Percentiles rank a stretch among this genome's conserved stretches.
phyloP scores from a whole-genome alignment of 306 rosid genomes.

The Vicia faba region DNA sequence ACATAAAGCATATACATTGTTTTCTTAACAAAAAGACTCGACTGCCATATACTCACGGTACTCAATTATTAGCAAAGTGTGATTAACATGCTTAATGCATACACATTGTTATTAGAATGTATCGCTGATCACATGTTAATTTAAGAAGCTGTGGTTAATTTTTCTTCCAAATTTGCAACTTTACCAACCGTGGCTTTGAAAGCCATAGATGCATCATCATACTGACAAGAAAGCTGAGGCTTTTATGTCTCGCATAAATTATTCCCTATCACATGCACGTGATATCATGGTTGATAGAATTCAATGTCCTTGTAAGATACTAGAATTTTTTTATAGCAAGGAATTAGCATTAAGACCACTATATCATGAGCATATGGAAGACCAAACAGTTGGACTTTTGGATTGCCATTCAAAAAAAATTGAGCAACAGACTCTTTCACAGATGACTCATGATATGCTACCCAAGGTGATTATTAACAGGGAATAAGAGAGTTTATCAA shows the following conservation, averaged over 20 bases:
- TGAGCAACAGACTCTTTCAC: neutral
- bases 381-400: conserved; percentile 23
- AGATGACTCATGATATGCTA: neutral
- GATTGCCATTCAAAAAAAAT: neutral
- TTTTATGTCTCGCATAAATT: conserved; percentile 3
- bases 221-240: conserved; percentile 26
- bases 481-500: conserved; percentile 10
- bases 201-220: conserved; percentile 8
- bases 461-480: conserved; percentile 27
- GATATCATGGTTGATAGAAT: conserved; percentile 16
- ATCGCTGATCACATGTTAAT: conserved; percentile 6
- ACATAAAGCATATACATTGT: conserved; percentile 7
- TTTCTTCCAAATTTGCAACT: too few species aligned
- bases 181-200: too few species aligned
- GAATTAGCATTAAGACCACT: conserved; percentile 26
- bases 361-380: conserved; percentile 12
- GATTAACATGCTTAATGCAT: conserved; percentile 24
- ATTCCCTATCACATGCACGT: conserved; percentile 17
- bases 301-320: conserved; percentile 19
- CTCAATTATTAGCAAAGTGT: conserved; percentile 1
- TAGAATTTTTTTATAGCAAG: neutral
- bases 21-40: neutral
- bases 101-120: conserved; percentile 15
- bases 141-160: too few species aligned
- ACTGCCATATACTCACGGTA: neutral